phyloP scores from a whole-genome alignment of 257 asterid species.

The Salvia rosmarinus region DNA sequence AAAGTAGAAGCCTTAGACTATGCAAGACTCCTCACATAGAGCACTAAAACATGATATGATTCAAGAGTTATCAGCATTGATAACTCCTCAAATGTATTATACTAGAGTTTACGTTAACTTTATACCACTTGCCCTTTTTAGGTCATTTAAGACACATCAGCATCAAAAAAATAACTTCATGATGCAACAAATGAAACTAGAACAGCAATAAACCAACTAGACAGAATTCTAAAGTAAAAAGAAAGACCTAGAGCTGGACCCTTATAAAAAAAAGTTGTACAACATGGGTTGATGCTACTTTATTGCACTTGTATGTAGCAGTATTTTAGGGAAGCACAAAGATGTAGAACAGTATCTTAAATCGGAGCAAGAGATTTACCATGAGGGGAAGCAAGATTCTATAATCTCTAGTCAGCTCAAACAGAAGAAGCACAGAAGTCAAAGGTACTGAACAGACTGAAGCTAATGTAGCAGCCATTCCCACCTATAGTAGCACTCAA shows the following conservation, averaged over 20 bases:
- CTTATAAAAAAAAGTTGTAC: slow-evolving; percentile 1
- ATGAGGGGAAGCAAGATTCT: no score
- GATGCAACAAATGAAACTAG: slow-evolving; percentile 17
- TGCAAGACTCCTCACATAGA: slow-evolving; percentile 15
- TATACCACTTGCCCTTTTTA: neutral
- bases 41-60: slow-evolving; percentile 15
- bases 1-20: slow-evolving; percentile 1
- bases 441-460: slow-evolving; percentile 96
- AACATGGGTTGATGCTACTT: slow-evolving; percentile 9
- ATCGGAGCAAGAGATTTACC: no score
- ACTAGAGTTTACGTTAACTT: neutral
- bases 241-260: neutral
- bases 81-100: neutral
- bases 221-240: slow-evolving; percentile 1
- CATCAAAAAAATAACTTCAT: neutral
- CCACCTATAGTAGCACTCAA: slow-evolving; percentile 69
- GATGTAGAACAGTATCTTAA: slow-evolving; percentile 10
- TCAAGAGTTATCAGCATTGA: slow-evolving; percentile 1
- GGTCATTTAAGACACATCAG: slow-evolving; percentile 12
- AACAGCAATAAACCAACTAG: neutral
- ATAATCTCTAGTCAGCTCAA: slow-evolving; percentile 94
- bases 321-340: slow-evolving; percentile 31
- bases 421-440: slow-evolving; percentile 91
- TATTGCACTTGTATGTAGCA: slow-evolving; percentile 3
- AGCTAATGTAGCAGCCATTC: slow-evolving; percentile 99